phyloP scores from a whole-genome alignment of 768 basidiomycete genomes.

The Dentipellis sp. region DNA sequence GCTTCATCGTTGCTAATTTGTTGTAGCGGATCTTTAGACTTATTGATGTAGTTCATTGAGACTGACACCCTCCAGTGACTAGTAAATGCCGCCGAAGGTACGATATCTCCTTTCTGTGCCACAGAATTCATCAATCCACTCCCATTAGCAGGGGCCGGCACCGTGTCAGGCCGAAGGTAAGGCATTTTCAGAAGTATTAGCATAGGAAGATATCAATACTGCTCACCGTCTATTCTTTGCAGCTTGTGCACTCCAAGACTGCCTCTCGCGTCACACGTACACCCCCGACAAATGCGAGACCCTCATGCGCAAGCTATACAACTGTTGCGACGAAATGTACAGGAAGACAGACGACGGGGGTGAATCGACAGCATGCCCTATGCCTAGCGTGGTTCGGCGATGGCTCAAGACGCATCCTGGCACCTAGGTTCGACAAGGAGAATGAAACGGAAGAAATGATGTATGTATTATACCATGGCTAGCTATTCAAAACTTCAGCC shows the following conservation, averaged over 20 bases:
- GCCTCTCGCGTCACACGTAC: constrained; percentile 58
- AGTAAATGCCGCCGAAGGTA: background rate
- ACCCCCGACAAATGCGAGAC: constrained; percentile 51
- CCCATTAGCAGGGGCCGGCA: background rate
- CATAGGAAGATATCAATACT: background rate
- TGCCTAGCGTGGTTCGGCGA: constrained; percentile 37
- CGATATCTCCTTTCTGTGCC: background rate
- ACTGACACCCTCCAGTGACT: too few relatives aligned
- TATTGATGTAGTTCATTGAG: too few relatives aligned
- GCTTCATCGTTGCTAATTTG: too few relatives aligned
- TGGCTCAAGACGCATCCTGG: constrained; percentile 51
- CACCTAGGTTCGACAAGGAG: background rate
- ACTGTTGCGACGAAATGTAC: constrained; percentile 56
- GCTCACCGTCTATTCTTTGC: background rate
- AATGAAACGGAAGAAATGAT: too few relatives aligned
- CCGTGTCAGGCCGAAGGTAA: constrained; percentile 13
- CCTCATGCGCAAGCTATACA: constrained; percentile 43
- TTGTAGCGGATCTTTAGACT: too few relatives aligned
- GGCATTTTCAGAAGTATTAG: background rate
- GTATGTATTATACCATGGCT: too few relatives aligned
- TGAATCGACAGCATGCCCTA: constrained; percentile 57
- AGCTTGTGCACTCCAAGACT: constrained; percentile 60
- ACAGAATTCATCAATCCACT: background rate
- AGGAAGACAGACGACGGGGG: constrained; percentile 26
- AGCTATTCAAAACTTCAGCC: too few relatives aligned